phyloP scores from a whole-genome alignment of 495 filamentous ascomycete species.

The Evernia prunastri region DNA sequence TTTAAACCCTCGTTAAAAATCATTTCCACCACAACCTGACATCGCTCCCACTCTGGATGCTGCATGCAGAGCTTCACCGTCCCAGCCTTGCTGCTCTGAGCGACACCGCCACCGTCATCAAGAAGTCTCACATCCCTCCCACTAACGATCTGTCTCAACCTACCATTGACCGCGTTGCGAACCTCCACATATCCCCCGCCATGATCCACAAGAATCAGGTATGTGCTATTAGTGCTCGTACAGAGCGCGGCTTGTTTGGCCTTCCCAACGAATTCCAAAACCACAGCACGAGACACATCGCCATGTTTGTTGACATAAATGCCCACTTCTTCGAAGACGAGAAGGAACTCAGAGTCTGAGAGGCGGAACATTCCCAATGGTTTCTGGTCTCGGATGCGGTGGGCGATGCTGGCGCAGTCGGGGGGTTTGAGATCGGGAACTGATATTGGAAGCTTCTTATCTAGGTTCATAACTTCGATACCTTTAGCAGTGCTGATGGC shows the following conservation, averaged over 20 bases:
- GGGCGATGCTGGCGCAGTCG: slow-evolving; percentile 65
- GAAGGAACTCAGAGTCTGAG: slow-evolving; percentile 83
- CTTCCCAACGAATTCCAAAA: slow-evolving; percentile 96
- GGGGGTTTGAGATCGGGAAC: slow-evolving; percentile 71
- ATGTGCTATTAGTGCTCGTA: slow-evolving; percentile 55
- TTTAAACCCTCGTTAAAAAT: slow-evolving; percentile 89
- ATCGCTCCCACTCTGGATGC: slow-evolving; percentile 75
- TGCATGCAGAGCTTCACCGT: slow-evolving; percentile 94
- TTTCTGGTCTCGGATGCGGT: slow-evolving; percentile 68
- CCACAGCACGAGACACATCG: slow-evolving; percentile 81
- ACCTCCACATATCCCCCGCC: slow-evolving; percentile 91
- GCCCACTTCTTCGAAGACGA: slow-evolving; percentile 90
- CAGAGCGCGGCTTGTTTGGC: slow-evolving; percentile 82
- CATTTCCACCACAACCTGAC: slow-evolving; percentile 85
- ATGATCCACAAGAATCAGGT: slow-evolving; percentile 73
- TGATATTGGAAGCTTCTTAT: slow-evolving; percentile 88
- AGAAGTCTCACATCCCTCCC: slow-evolving; percentile 81
- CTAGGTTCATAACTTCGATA: slow-evolving; percentile 93
- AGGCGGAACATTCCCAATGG: slow-evolving; percentile 96
- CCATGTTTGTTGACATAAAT: slow-evolving; percentile 98
- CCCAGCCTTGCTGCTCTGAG: slow-evolving; percentile 32
- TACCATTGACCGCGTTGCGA: slow-evolving; percentile 90
- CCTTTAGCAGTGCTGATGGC: slow-evolving; percentile 84
- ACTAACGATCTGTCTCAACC: slow-evolving; percentile 87
- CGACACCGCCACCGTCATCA: slow-evolving; percentile 65